Evolutionary conservation across 2,329 filamentous ascomycete species (phyloP).

Genomic region (Aspergillus versicolor): DNA sequence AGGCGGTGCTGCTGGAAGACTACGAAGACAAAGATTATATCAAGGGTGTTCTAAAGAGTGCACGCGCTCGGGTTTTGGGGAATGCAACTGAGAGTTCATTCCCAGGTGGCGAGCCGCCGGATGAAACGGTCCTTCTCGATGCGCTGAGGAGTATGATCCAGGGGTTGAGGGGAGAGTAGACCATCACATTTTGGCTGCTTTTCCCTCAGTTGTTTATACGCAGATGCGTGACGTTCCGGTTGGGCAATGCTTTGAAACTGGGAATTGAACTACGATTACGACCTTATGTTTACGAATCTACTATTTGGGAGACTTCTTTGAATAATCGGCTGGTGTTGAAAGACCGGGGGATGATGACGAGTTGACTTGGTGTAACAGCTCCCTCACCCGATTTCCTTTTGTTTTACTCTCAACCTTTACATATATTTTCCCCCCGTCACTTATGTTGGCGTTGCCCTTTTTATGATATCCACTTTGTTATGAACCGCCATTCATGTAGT

Average conservation of each 20-base stretch:
- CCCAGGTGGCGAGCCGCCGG: conserved; percentile 44
- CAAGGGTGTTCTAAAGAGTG: conserved; percentile 44
- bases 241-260: not conserved
- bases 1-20: conserved; percentile 45
- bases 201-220: not conserved
- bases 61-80: conserved; percentile 41
- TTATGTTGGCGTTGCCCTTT: not conserved
- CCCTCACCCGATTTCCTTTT: conserved; percentile 5
- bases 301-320: conserved; percentile 2
- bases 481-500: conserved; percentile 1
- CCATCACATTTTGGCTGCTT: not conserved
- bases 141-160: conserved; percentile 41
- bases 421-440: not conserved
- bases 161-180: conserved; percentile 37
- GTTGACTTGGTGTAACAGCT: not conserved
- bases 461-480: conserved; percentile 12
- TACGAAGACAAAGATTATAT: conserved; percentile 48
- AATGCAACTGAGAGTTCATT: conserved; percentile 43
- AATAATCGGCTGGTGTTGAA: conserved; percentile 6
- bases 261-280: conserved; percentile 13
- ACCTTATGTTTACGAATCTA: conserved; percentile 12
- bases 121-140: conserved; percentile 44
- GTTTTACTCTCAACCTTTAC: conserved; percentile 3
- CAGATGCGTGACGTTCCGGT: not conserved
- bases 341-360: not conserved